phyloP scores from a whole-genome alignment of 331 rosid genomes.

The Prunus yedoensis region DNA sequence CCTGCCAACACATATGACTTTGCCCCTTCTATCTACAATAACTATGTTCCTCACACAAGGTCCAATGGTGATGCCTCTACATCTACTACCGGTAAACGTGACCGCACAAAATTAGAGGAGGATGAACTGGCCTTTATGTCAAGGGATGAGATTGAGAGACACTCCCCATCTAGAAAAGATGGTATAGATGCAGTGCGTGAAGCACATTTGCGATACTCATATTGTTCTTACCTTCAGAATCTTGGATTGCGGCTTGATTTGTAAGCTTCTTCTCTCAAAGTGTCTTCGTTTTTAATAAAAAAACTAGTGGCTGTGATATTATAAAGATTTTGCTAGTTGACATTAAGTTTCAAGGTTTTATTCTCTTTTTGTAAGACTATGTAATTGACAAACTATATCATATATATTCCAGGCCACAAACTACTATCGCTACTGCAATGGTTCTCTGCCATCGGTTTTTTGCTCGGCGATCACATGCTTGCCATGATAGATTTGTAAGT shows the following conservation, averaged over 20 bases:
- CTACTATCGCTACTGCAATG: conserved; percentile 92
- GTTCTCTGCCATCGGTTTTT: conserved; percentile 98
- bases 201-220: conserved; percentile 84
- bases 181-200: conserved; percentile 88
- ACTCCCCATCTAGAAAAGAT: conserved; percentile 94
- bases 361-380: conserved; percentile 2
- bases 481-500: conserved; percentile 97
- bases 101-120: conserved; percentile 60
- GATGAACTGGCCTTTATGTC: conserved; percentile 78
- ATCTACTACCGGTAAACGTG: conserved; percentile 53
- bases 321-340: not conserved
- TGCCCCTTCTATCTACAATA: conserved; percentile 34
- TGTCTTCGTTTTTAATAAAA: not conserved
- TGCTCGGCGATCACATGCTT: conserved; percentile 88
- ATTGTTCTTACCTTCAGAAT: conserved; percentile 89
- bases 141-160: conserved; percentile 91
- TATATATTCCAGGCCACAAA: conserved; percentile 80
- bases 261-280: conserved; percentile 46
- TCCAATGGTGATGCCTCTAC: conserved; percentile 48
- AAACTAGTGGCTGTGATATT: not conserved
- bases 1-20: conserved; percentile 37
- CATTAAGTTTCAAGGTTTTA: conserved; percentile 15
- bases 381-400: conserved; percentile 9
- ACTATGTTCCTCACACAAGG: conserved; percentile 44
- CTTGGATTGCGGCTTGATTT: conserved; percentile 87